Evolutionary conservation across 441 rosid species (phyloP).

Genomic region (Erodium moschatum): DNA sequence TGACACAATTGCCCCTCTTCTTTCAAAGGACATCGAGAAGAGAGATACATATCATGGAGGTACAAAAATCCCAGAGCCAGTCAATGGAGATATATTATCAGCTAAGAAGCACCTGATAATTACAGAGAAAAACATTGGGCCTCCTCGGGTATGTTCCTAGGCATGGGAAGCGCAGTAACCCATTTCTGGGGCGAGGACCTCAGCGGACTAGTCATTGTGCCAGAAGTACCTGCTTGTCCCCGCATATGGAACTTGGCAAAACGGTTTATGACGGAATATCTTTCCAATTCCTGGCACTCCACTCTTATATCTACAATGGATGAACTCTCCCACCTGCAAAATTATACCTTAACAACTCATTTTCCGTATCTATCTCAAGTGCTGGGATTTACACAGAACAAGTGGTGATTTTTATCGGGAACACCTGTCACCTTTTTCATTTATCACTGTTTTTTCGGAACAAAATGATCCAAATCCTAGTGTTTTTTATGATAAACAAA

Average conservation of each 20-base stretch:
- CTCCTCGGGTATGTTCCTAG: conserved; percentile 67
- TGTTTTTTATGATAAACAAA: no score
- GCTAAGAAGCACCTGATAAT: conserved; percentile 23
- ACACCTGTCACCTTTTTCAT: no score
- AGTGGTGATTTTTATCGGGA: no score
- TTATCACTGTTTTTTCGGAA: no score
- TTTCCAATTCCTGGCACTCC: conserved; percentile 73
- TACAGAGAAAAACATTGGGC: conserved; percentile 77
- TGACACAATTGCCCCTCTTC: conserved; percentile 18
- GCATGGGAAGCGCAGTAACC: conserved; percentile 58
- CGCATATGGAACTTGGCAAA: conserved; percentile 72
- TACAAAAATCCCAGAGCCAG: no score
- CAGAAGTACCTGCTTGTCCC: conserved; percentile 38
- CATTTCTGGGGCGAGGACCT: conserved; percentile 49
- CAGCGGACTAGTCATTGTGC: no score
- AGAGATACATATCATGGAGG: no score
- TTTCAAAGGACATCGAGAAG: no score
- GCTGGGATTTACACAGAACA: no score
- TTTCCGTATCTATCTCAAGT: background rate
- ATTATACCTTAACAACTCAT: background rate
- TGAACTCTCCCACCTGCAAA: conserved; percentile 58
- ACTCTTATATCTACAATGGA: conserved; percentile 53
- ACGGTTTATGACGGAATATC: conserved; percentile 64
- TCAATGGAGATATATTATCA: no score
- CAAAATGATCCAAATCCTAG: no score